Evolutionary conservation across 305 asterid genomes (phyloP), one percentile per base, ranked within the genome.

Genomic region (Nicotiana rustica): DNA sequence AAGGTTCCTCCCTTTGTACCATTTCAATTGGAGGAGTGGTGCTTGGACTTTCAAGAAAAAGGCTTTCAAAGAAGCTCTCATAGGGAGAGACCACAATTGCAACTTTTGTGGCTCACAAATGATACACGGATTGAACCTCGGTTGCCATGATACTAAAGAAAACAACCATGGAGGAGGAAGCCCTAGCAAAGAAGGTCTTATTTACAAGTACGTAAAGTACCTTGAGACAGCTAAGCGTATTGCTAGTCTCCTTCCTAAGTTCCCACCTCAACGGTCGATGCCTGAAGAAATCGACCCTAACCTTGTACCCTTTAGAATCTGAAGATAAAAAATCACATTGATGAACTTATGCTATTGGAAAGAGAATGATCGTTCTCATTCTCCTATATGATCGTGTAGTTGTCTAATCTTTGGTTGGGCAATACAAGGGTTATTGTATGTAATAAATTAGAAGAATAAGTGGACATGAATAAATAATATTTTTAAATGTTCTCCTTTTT

Each of bases 1-100:
- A 21, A 88, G 97, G 80, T 93, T 92, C 79, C 83, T 92, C 59
- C 89, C 89, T 17, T 79, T 84, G 62, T 94, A 92, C 90, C 76
- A 84, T 66, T 90, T 90, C 84, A 86, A 85, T 60, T 94, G 98
- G 98, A 73, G 4, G 44, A 73, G 79, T 49, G 79, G 79, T 73
- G 41, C 79, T 73, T 94, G 98, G 98, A 90, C 81, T 25, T 90
- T 90, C 86, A 87, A 87, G 80, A 87, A 91, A 52, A 83, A 69
- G 15, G 75, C 75, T 25, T 21, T 52, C 41, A 78, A 73, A 55
- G 84, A 86, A 47, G 19, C 64, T n/a, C 10, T 85, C 25, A 52
- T 17, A 0, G 83, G 73, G 59, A 82, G 36, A 29, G 77, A 71
- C 25, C 77, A 52, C 10, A 56, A 29, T 17, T 18, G 47, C 82